phyloP scores from a whole-genome alignment of 1,284 basidiomycete genomes.

The Sutorius eximius region DNA sequence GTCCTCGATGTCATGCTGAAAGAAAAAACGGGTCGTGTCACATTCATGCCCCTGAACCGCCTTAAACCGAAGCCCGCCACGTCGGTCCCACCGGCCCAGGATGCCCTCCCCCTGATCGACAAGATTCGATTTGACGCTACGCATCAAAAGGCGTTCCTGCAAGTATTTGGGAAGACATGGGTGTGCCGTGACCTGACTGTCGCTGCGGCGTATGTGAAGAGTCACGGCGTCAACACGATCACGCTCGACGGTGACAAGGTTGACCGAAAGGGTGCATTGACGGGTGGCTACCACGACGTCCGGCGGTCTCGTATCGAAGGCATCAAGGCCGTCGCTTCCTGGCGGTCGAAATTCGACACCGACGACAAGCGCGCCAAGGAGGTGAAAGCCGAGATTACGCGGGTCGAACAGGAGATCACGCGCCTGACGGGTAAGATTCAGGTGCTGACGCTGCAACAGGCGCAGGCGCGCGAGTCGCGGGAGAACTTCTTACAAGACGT shows the following conservation, averaged over 20 bases:
- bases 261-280: conserved; percentile 93
- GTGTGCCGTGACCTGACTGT: conserved; percentile 92
- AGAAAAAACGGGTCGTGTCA: conserved; percentile 92
- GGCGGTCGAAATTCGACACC: conserved; percentile 72
- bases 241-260: conserved; percentile 98
- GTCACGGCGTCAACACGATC: conserved; percentile 94
- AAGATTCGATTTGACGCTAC: conserved; percentile 79
- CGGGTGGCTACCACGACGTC: conserved; percentile 95
- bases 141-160: conserved; percentile 87
- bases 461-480: conserved; percentile 68
- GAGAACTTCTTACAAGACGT: conserved; percentile 70
- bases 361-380: conserved; percentile 70
- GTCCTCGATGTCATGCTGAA: conserved; percentile 91
- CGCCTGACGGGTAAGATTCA: conserved; percentile 74
- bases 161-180: conserved; percentile 98
- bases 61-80: conserved; percentile 74
- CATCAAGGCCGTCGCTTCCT: conserved; percentile 76
- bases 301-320: conserved; percentile 88
- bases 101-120: conserved; percentile 85
- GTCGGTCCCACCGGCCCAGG: conserved; percentile 71
- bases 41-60: conserved; percentile 99
- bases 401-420: conserved; percentile 88
- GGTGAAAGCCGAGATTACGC: conserved; percentile 68
- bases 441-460: conserved; percentile 67
- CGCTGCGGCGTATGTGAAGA: conserved; percentile 92